Percentiles rank a stretch among this genome's conserved stretches.
Evolutionary conservation across 164 flowering plant species (phyloP).

Genomic region (Stephania japonica): DNA sequence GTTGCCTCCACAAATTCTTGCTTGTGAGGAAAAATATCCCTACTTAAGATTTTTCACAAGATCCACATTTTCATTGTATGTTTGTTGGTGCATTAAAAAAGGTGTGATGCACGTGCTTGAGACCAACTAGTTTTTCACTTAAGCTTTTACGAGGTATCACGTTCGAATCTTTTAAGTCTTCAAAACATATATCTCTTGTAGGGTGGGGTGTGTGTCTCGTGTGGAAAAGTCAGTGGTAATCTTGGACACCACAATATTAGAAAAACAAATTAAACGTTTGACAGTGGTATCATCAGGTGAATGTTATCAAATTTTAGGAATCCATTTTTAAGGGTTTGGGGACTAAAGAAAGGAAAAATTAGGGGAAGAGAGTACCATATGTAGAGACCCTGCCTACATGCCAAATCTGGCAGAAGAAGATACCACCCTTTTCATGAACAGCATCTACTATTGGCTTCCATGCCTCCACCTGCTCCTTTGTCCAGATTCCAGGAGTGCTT

Average conservation of each 20-base stretch:
- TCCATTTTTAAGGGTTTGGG: neutral
- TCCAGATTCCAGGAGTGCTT: constrained; percentile 46
- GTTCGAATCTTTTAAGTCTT: too few relatives aligned
- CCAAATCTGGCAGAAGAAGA: constrained; percentile 51
- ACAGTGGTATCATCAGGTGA: neutral
- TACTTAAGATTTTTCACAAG: too few relatives aligned
- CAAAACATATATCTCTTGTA: too few relatives aligned
- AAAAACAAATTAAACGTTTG: too few relatives aligned
- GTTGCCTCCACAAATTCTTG: neutral
- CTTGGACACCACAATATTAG: too few relatives aligned
- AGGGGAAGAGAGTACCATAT: constrained; percentile 12
- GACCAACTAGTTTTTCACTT: too few relatives aligned
- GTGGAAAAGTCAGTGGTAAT: too few relatives aligned
- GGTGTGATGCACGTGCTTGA: neutral
- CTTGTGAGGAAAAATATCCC: neutral
- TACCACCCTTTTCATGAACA: constrained; percentile 49
- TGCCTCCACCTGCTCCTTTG: constrained; percentile 47
- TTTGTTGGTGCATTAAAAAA: too few relatives aligned
- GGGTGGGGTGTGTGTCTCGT: too few relatives aligned
- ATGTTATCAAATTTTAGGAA: neutral
- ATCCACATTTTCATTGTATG: too few relatives aligned
- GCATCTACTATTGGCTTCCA: constrained; percentile 55
- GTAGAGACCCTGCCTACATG: constrained; percentile 43
- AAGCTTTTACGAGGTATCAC: too few relatives aligned
- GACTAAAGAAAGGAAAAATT: neutral